Evolutionary conservation across 2,329 filamentous ascomycete species (phyloP).

Genomic region (Aaosphaeria pasadenensis): DNA sequence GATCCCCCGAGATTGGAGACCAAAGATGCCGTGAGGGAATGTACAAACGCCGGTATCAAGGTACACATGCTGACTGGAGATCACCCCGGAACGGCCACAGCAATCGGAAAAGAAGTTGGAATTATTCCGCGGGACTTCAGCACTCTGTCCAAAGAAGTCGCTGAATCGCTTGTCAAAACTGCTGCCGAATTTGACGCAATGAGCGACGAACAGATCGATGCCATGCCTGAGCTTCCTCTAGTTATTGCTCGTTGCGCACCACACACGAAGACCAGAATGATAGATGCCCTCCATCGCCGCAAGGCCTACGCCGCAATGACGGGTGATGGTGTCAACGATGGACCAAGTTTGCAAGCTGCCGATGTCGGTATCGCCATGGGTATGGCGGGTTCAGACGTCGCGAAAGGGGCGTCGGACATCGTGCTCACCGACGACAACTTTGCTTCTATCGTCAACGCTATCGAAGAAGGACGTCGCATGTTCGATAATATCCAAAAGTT

Average conservation of each 20-base stretch:
- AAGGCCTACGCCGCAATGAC: conserved; percentile 42
- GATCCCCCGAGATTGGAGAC: conserved; percentile 79
- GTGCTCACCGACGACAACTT: conserved; percentile 47
- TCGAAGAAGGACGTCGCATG: conserved; percentile 44
- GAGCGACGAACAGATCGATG: conserved; percentile 34
- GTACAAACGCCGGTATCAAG: conserved; percentile 39
- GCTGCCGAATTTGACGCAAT: conserved; percentile 36
- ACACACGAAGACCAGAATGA: conserved; percentile 40
- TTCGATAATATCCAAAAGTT: conserved; percentile 48
- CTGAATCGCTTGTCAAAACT: conserved; percentile 11
- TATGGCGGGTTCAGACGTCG: conserved; percentile 43
- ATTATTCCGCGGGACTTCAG: conserved; percentile 42
- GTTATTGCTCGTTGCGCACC: conserved; percentile 39
- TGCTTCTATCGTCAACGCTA: conserved; percentile 44
- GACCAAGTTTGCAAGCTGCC: conserved; percentile 44
- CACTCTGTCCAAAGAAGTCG: conserved; percentile 28
- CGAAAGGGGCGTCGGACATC: conserved; percentile 45
- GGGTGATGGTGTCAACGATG: conserved; percentile 47
- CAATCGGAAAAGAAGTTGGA: conserved; percentile 45
- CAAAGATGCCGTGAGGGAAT: conserved; percentile 47
- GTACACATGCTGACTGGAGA: conserved; percentile 50
- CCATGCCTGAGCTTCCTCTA: conserved; percentile 29
- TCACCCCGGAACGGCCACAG: conserved; percentile 43
- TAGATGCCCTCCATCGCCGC: conserved; percentile 31
- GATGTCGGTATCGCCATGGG: conserved; percentile 48